phyloP scores from a whole-genome alignment of 139 green algal genomes.

The Spirogloea muscicola region DNA sequence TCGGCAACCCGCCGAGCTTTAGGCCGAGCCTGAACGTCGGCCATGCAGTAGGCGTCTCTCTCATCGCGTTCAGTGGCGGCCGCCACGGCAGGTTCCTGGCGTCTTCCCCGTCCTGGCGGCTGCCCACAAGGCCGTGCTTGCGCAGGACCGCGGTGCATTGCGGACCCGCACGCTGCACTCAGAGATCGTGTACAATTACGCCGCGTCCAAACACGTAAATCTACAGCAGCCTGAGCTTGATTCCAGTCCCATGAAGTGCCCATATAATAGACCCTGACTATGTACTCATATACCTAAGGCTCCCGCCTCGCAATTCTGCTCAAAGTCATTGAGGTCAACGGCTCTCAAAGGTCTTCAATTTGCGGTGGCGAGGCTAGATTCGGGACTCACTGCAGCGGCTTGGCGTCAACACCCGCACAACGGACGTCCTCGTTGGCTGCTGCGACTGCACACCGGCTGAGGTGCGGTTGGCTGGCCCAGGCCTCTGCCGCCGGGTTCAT shows the following conservation, averaged over 20 bases:
- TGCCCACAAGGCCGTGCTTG: slow-evolving; percentile 24
- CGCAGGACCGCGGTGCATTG: background rate
- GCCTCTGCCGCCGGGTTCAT: no score
- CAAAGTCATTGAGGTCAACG: background rate
- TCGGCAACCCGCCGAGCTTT: no score
- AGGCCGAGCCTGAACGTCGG: no score
- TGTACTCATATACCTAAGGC: no score
- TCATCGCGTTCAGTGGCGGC: no score
- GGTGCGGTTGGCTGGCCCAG: no score
- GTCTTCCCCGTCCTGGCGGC: slow-evolving; percentile 28
- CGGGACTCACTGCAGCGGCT: slow-evolving; percentile 19
- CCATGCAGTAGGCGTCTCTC: no score
- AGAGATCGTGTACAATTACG: slow-evolving; percentile 36
- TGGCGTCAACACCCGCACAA: background rate
- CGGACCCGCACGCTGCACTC: slow-evolving; percentile 27
- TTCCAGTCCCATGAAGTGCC: no score
- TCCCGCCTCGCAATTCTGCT: background rate
- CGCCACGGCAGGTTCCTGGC: slow-evolving; percentile 26
- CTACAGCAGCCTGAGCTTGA: no score
- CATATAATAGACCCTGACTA: no score
- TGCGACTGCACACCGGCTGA: slow-evolving; percentile 3
- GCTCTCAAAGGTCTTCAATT: background rate
- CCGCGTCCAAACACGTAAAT: slow-evolving; percentile 35
- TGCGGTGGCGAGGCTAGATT: no score
- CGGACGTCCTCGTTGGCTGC: slow-evolving; percentile 4